phyloP scores from a whole-genome alignment of 306 rosid species.

The Leucaena leucocephala region DNA sequence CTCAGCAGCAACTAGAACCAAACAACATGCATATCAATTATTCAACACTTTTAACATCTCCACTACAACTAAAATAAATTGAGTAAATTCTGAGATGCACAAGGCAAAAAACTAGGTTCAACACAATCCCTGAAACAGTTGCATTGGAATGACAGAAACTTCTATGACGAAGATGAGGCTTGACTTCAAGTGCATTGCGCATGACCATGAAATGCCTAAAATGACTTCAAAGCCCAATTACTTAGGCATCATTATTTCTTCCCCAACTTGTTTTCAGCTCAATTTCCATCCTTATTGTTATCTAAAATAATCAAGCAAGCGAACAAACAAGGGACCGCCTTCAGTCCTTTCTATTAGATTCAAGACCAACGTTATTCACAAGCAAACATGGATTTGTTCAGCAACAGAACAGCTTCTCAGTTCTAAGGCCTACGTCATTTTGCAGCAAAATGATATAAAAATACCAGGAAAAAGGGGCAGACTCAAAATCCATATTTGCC shows the following conservation, averaged over 20 bases:
- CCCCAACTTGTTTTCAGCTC: constrained; percentile 6
- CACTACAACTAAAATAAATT: not conserved
- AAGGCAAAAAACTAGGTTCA: not conserved
- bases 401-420: not conserved
- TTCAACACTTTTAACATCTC: constrained; percentile 2
- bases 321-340: not conserved
- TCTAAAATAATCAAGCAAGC: not conserved
- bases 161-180: constrained; percentile 5
- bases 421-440: not conserved
- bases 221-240: not conserved
- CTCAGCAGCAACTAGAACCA: constrained; percentile 13
- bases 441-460: not conserved
- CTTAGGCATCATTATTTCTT: not conserved
- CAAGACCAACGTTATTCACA: constrained; percentile 19
- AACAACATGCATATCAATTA: constrained; percentile 13
- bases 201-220: constrained; percentile 6
- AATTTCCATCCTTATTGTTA: not conserved
- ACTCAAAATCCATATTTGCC: not conserved
- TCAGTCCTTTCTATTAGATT: constrained; percentile 12
- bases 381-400: not conserved
- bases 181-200: constrained; percentile 7
- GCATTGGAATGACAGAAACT: not conserved
- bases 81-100: not conserved
- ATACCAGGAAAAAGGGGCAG: not conserved
- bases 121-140: constrained; percentile 12